Conservation (phyloP, 73 alveolate species). For the Diophrys sp. region DNA sequence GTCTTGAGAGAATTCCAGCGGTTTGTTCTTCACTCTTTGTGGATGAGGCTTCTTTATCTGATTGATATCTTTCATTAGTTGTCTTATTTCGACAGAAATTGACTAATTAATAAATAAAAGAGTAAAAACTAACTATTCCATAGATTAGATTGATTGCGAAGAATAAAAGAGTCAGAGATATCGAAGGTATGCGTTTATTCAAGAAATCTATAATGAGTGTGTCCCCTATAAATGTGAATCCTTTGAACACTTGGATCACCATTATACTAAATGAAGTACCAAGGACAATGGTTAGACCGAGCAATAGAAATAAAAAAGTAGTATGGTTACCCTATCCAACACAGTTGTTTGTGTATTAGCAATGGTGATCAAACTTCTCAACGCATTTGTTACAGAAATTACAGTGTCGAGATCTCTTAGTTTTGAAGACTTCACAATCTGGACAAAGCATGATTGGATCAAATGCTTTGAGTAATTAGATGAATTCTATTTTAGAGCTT, state of each 20-base stretch:
- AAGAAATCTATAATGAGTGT: neutral
- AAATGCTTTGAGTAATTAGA: slow-evolving; percentile 28
- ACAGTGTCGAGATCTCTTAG: slow-evolving; percentile 79
- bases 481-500: slow-evolving; percentile 17
- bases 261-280: neutral
- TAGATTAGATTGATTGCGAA: neutral
- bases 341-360: slow-evolving; percentile 59
- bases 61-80: no score
- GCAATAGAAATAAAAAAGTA: neutral
- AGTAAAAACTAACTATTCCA: no score
- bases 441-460: slow-evolving; percentile 63
- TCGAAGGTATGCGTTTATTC: neutral
- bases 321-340: slow-evolving; percentile 47
- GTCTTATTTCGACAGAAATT: no score
- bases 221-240: neutral
- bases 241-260: neutral
- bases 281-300: neutral
- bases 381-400: slow-evolving; percentile 70
- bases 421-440: slow-evolving; percentile 64
- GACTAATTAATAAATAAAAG: no score
- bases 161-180: neutral
- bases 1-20: no score
- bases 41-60: no score
- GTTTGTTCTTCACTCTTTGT: no score
- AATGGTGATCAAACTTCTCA: slow-evolving; percentile 72